A percentile compares a stretch with the other conserved stretches of the same genome.
Evolutionary conservation across 331 rosid species (phyloP).

Genomic region (Prunus yedoensis): DNA sequence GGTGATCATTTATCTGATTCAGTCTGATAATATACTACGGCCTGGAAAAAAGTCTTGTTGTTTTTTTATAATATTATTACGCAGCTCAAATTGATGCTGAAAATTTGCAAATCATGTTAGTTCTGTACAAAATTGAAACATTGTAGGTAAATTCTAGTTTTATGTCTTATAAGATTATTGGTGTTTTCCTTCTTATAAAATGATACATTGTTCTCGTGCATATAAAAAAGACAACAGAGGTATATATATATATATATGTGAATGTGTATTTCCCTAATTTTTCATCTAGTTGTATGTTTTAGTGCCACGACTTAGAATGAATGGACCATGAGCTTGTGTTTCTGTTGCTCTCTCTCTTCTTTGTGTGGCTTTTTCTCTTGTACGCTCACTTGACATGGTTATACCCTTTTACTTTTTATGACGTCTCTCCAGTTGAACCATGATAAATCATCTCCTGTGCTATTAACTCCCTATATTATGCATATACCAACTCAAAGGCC

Average conservation of each 20-base stretch:
- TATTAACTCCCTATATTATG: background rate
- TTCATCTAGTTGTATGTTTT: background rate
- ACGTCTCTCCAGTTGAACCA: background rate
- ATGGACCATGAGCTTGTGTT: background rate
- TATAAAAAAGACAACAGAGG: background rate
- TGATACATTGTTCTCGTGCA: background rate
- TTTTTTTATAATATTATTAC: background rate
- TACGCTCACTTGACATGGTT: conserved; percentile 3
- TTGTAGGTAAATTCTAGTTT: background rate
- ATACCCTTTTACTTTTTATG: background rate
- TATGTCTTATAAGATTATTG: background rate
- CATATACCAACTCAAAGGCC: background rate
- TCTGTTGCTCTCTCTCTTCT: background rate
- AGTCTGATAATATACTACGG: background rate
- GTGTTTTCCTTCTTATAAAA: background rate
- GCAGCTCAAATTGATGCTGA: background rate
- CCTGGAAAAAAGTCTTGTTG: background rate
- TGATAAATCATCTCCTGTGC: background rate
- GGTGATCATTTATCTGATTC: conserved; percentile 49
- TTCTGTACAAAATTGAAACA: background rate
- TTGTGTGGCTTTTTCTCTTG: background rate
- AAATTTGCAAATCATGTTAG: background rate
- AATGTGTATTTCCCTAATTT: background rate
- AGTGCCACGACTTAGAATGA: background rate
- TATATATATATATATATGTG: too few species aligned